These are phyloP conservation scores for Trametes versicolor DNA, from an alignment of 1,284 basidiomycete genomes.

Conservation along the genomic window DNA sequence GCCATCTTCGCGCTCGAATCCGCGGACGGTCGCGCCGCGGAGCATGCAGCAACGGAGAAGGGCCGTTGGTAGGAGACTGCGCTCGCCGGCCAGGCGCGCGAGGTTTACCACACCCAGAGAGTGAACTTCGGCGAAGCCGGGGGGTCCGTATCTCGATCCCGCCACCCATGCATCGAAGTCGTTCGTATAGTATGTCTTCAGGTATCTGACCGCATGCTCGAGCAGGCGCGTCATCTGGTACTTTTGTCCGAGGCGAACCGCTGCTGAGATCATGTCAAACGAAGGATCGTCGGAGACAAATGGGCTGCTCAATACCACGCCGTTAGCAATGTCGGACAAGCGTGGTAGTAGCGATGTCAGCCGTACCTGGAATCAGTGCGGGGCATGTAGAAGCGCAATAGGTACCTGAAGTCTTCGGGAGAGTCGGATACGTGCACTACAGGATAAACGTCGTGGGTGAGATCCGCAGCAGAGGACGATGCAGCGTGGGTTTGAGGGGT, in stretches of 20 bases:
- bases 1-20: conserved; percentile 17
- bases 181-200: neutral
- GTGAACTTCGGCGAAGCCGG: neutral
- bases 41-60: conserved; percentile 9
- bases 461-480: neutral
- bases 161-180: neutral
- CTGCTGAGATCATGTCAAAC: neutral
- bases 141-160: neutral
- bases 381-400: conserved; percentile 13
- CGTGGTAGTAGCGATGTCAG: neutral
- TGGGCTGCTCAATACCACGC: neutral
- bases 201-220: neutral
- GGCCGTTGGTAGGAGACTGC: neutral
- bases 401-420: conserved; percentile 13
- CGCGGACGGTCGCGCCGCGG: neutral
- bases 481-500: conserved; percentile 4
- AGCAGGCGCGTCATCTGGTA: conserved; percentile 1
- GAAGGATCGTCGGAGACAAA: neutral
- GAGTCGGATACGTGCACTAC: conserved; percentile 10
- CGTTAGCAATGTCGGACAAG: neutral
- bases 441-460: conserved; percentile 1
- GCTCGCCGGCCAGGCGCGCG: neutral
- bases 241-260: conserved; percentile 2
- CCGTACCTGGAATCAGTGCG: neutral
- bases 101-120: conserved; percentile 12